Conservation (phyloP, 2,329 filamentous ascomycete species). For the Pezicula rhizophila region DNA sequence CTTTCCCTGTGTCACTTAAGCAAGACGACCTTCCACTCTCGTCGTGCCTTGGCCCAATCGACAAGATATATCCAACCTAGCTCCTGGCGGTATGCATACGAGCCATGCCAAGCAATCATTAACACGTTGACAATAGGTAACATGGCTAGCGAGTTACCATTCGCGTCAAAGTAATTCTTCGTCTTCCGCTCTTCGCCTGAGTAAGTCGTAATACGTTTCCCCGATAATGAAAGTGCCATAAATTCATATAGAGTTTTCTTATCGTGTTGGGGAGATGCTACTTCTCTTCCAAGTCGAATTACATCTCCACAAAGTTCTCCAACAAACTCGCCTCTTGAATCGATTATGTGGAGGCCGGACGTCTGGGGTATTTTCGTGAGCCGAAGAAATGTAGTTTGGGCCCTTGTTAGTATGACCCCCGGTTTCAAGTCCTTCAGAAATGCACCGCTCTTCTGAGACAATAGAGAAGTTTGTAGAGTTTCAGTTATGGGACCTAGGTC, state of each 20-base stretch:
- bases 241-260: neutral
- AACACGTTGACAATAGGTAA: slow-evolving; percentile 1
- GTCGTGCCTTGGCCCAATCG: neutral
- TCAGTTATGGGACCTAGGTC: neutral
- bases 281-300: slow-evolving; percentile 1
- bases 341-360: neutral
- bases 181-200: neutral
- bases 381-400: slow-evolving; percentile 1
- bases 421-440: slow-evolving; percentile 1
- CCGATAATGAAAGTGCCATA: neutral
- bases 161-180: slow-evolving; percentile 1
- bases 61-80: slow-evolving; percentile 3
- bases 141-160: neutral
- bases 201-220: neutral
- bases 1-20: neutral
- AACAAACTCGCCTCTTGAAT: neutral
- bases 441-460: neutral
- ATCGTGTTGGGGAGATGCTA: neutral
- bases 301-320: slow-evolving; percentile 2
- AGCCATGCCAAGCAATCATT: neutral
- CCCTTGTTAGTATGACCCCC: neutral
- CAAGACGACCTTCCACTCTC: neutral
- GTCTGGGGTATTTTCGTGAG: neutral
- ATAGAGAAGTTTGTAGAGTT: neutral
- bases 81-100: slow-evolving; percentile 2